Conservation (phyloP, 164 flowering plant genomes). For the Magnolia officinalis region DNA sequence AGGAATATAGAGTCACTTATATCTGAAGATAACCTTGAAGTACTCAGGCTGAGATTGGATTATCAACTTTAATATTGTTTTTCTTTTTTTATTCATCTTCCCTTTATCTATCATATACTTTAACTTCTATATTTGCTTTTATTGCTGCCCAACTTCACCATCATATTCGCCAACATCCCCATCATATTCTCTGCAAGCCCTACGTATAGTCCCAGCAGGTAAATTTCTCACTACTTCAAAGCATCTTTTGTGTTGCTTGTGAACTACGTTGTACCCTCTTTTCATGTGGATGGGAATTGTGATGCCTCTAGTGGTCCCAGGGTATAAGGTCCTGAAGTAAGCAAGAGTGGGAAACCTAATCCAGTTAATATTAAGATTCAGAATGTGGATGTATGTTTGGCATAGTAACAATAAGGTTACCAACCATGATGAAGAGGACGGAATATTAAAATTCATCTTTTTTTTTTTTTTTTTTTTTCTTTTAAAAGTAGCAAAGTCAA, state of each 20-base stretch:
- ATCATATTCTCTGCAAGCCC: constrained; percentile 87
- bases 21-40: too few species aligned
- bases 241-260: not conserved
- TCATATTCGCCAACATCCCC: constrained; percentile 97
- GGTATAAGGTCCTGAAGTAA: too few species aligned
- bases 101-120: not conserved
- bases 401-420: too few species aligned
- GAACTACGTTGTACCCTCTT: not conserved
- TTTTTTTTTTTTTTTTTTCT: too few species aligned
- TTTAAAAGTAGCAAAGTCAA: too few species aligned
- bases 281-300: not conserved
- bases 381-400: too few species aligned
- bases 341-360: too few species aligned
- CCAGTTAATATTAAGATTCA: too few species aligned
- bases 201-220: constrained; percentile 96
- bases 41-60: not conserved
- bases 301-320: too few species aligned
- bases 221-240: constrained; percentile 5
- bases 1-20: too few species aligned
- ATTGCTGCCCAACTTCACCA: constrained; percentile 86
- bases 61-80: not conserved
- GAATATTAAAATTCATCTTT: too few species aligned
- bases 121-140: constrained; percentile 7
- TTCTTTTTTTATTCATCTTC: not conserved
- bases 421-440: too few species aligned